These are phyloP conservation scores for Fusarium sp. DNA, from an alignment of 2,329 filamentous ascomycete species.

Conservation along the genomic window DNA sequence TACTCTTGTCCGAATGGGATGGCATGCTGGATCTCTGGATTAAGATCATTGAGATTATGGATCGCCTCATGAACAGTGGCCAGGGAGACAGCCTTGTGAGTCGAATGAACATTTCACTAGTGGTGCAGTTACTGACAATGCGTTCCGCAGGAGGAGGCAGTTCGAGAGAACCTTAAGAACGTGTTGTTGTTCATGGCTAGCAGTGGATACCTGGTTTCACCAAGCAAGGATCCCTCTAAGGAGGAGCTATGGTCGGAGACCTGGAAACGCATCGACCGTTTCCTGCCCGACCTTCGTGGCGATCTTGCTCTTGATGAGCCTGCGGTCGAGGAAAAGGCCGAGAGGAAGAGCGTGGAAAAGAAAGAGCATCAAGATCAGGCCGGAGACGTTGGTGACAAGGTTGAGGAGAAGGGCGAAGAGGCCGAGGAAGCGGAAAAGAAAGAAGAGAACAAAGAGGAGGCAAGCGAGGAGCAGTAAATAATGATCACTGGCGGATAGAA, in stretches of 20 bases:
- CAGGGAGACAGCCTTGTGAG: slow-evolving; percentile 88
- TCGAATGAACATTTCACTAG: slow-evolving; percentile 26
- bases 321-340: slow-evolving; percentile 9
- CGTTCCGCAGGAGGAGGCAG: slow-evolving; percentile 82
- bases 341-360: not conserved
- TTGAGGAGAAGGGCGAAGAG: slow-evolving; percentile 9
- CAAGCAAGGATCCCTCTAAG: slow-evolving; percentile 65
- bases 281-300: slow-evolving; percentile 68
- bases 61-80: slow-evolving; percentile 94
- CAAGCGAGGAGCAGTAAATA: slow-evolving; percentile 3
- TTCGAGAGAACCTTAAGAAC: slow-evolving; percentile 95
- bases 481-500: not conserved
- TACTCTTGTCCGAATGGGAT: slow-evolving; percentile 84
- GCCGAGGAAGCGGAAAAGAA: slow-evolving; percentile 2
- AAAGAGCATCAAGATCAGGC: slow-evolving; percentile 3
- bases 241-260: slow-evolving; percentile 70
- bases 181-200: slow-evolving; percentile 95
- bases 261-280: slow-evolving; percentile 73
- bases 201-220: slow-evolving; percentile 83
- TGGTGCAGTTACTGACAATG: slow-evolving; percentile 18
- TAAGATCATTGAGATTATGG: slow-evolving; percentile 92
- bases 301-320: slow-evolving; percentile 66
- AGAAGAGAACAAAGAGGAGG: slow-evolving; percentile 9
- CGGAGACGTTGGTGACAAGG: not conserved
- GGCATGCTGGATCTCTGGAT: slow-evolving; percentile 94